Conservation (phyloP, 1,284 basidiomycete species). For the Apiotrichum akiyoshidainum region DNA sequence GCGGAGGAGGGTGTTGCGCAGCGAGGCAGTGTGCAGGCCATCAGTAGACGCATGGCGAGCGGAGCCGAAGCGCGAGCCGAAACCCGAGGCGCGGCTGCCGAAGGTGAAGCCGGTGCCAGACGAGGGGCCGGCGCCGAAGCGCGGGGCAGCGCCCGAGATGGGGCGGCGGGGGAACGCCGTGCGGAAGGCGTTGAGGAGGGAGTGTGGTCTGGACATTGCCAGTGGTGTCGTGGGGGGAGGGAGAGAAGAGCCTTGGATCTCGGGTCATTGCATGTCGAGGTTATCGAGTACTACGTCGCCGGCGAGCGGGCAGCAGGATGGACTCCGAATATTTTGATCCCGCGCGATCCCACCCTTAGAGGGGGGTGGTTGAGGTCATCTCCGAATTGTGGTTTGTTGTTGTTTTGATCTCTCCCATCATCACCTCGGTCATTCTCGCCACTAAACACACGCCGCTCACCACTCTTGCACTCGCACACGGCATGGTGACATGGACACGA, state of each 20-base stretch:
- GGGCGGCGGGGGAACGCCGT: constrained; percentile 9
- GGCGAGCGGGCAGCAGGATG: too few relatives aligned
- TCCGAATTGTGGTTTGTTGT: too few relatives aligned
- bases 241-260: background rate
- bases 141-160: background rate
- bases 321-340: too few relatives aligned
- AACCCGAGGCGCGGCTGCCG: background rate
- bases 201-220: constrained; percentile 17
- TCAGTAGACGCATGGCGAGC: constrained; percentile 7
- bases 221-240: background rate
- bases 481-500: background rate
- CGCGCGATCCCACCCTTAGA: too few relatives aligned
- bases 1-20: constrained; percentile 24
- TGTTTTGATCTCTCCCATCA: too few relatives aligned
- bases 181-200: constrained; percentile 15
- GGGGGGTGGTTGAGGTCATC: too few relatives aligned
- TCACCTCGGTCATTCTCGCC: too few relatives aligned
- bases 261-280: too few relatives aligned
- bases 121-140: background rate
- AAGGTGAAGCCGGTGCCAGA: background rate
- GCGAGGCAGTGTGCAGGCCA: constrained; percentile 12
- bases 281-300: too few relatives aligned
- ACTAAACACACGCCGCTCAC: too few relatives aligned
- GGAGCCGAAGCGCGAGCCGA: constrained; percentile 1
- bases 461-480: too few relatives aligned